Conservation (phyloP, 352 stramenopile genomes). For the Peronospora destructor region DNA sequence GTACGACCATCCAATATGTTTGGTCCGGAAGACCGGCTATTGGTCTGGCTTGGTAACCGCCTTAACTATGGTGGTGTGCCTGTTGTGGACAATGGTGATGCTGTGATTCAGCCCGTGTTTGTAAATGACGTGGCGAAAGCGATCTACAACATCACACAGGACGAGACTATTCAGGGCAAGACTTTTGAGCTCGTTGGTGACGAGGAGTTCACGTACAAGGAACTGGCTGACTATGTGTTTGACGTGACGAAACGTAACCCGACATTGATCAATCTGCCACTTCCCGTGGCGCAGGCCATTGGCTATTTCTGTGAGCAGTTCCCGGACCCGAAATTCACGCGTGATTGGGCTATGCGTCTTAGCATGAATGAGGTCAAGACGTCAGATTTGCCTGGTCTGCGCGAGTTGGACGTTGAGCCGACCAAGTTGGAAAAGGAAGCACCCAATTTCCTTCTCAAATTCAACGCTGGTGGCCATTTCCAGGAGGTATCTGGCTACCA, state of each 20-base stretch:
- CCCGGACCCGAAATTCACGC: slow-evolving; percentile 77
- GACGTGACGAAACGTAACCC: slow-evolving; percentile 81
- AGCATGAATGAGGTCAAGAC: slow-evolving; percentile 81
- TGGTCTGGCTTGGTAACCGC: slow-evolving; percentile 88
- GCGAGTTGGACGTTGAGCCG: slow-evolving; percentile 81
- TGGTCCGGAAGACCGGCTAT: slow-evolving; percentile 91
- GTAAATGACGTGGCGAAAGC: slow-evolving; percentile 78
- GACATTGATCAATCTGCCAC: slow-evolving; percentile 74
- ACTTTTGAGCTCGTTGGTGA: slow-evolving; percentile 94
- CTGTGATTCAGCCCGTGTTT: slow-evolving; percentile 90
- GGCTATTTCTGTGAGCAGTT: slow-evolving; percentile 79
- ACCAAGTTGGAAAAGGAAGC: slow-evolving; percentile 92
- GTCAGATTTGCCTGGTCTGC: slow-evolving; percentile 63
- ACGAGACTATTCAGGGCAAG: slow-evolving; percentile 85
- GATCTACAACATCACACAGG: slow-evolving; percentile 75
- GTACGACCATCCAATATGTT: slow-evolving; percentile 93
- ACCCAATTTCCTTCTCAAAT: slow-evolving; percentile 93
- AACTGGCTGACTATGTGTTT: slow-evolving; percentile 95
- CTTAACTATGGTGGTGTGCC: slow-evolving; percentile 74
- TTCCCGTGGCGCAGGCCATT: slow-evolving; percentile 66
- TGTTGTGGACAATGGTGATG: slow-evolving; percentile 90
- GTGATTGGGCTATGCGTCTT: slow-evolving; percentile 69
- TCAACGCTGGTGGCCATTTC: slow-evolving; percentile 93
- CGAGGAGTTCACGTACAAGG: slow-evolving; percentile 94
- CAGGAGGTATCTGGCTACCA: slow-evolving; percentile 85